Percentiles rank a stretch among this genome's conserved stretches.
phyloP scores from a whole-genome alignment of 2,329 filamentous ascomycete species.

The Furcasterigmium sp. region DNA sequence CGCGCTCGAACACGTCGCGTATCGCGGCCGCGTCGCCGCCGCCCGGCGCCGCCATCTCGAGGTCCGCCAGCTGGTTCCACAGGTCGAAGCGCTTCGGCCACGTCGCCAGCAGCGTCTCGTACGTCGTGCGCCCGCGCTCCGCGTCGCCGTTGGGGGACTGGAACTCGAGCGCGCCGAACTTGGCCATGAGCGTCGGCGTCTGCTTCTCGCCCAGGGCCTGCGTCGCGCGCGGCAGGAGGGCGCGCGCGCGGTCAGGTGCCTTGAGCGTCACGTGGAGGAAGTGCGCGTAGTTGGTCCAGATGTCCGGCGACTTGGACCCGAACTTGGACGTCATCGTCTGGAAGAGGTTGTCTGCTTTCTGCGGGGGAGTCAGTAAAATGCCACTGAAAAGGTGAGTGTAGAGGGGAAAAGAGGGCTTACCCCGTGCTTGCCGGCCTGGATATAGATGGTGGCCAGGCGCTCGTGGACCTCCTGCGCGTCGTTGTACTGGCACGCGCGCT shows the following conservation, averaged over 20 bases:
- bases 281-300: slow-evolving; percentile 93
- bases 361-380: slow-evolving; percentile 16
- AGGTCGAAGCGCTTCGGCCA: slow-evolving; percentile 88
- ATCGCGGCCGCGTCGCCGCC: slow-evolving; percentile 52
- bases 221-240: slow-evolving; percentile 74
- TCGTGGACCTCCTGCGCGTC: slow-evolving; percentile 87
- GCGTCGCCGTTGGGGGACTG: slow-evolving; percentile 74
- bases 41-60: slow-evolving; percentile 63
- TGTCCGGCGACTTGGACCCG: slow-evolving; percentile 69
- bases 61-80: slow-evolving; percentile 87
- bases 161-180: slow-evolving; percentile 92
- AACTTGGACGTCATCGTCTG: slow-evolving; percentile 84
- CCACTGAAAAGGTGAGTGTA: no score
- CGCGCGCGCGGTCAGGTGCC: slow-evolving; percentile 68
- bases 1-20: slow-evolving; percentile 77
- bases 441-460: slow-evolving; percentile 88
- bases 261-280: slow-evolving; percentile 76
- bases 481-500: slow-evolving; percentile 89
- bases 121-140: slow-evolving; percentile 90
- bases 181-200: slow-evolving; percentile 66
- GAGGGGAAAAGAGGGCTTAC: no score
- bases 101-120: slow-evolving; percentile 77
- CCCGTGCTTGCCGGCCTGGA: slow-evolving; percentile 79
- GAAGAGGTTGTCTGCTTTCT: slow-evolving; percentile 88
- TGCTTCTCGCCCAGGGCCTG: slow-evolving; percentile 71